A percentile compares a stretch with the other conserved stretches of the same genome.
phyloP scores from a whole-genome alignment of 1,284 basidiomycete species.

The Exobasidium rhododendri region DNA sequence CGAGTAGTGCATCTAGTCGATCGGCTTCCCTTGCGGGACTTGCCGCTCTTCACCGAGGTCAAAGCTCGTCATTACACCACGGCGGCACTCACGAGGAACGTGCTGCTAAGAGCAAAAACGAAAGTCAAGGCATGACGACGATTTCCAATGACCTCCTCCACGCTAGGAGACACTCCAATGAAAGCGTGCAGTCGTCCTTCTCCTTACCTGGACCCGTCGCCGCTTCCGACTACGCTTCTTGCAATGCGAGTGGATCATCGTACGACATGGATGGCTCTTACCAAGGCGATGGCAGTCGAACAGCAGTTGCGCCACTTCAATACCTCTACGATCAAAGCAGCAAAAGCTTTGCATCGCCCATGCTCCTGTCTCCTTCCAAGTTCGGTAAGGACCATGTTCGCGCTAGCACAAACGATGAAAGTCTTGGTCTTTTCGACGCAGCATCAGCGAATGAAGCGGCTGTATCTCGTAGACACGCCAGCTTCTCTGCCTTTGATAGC shows the following conservation, averaged over 20 bases:
- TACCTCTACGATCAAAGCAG: conserved; percentile 6
- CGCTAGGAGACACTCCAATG: conserved; percentile 22
- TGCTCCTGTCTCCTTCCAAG: not conserved
- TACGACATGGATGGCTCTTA: conserved; percentile 7
- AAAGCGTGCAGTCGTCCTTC: conserved; percentile 28
- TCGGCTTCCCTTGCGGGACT: not conserved
- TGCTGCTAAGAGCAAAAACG: not conserved
- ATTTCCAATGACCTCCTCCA: too few species aligned
- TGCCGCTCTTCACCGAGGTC: not conserved
- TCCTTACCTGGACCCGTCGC: conserved; percentile 22
- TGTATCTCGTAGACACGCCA: conserved; percentile 23
- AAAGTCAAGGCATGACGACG: not conserved
- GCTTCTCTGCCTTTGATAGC: conserved; percentile 31
- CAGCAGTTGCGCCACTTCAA: conserved; percentile 8
- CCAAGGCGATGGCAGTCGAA: not conserved
- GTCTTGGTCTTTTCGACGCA: not conserved
- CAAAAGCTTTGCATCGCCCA: not conserved
- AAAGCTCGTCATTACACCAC: not conserved
- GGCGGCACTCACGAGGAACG: too few species aligned
- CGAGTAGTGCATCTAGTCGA: not conserved
- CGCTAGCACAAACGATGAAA: not conserved
- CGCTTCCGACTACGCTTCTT: not conserved
- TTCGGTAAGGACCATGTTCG: not conserved
- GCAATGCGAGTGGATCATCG: not conserved
- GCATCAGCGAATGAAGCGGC: not conserved